Conservation (phyloP, 2,329 filamentous ascomycete species). For the Bisporella sp. region DNA sequence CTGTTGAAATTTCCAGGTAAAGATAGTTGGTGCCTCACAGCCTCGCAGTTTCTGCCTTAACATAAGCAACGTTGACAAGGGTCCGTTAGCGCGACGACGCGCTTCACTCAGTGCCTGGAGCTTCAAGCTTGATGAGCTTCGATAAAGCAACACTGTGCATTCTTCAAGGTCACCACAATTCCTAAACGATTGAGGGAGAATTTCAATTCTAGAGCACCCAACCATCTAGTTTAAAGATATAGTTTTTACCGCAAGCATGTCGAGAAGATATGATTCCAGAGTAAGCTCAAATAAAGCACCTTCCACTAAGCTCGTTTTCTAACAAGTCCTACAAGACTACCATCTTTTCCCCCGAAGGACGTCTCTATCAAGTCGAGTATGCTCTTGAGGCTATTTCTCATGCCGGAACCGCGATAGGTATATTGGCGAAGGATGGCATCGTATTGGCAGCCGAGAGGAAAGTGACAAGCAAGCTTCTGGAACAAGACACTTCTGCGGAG, state of each 20-base stretch:
- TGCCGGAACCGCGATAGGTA: constrained; percentile 92
- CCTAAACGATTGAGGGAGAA: constrained; percentile 5
- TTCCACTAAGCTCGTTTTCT: constrained; percentile 18
- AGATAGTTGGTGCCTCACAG: constrained; percentile 2
- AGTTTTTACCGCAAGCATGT: constrained; percentile 51
- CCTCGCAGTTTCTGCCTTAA: background rate
- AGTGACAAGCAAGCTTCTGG: constrained; percentile 96
- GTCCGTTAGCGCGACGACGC: background rate
- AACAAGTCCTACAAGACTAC: constrained; percentile 62
- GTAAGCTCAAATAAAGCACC: constrained; percentile 45
- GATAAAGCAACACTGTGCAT: no score
- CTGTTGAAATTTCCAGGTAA: constrained; percentile 2
- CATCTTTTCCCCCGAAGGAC: constrained; percentile 98
- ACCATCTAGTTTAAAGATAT: no score
- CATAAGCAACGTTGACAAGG: background rate
- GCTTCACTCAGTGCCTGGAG: constrained; percentile 20
- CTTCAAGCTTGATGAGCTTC: constrained; percentile 1
- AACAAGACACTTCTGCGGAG: constrained; percentile 99
- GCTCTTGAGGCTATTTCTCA: constrained; percentile 98
- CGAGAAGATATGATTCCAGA: constrained; percentile 94
- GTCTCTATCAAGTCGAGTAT: constrained; percentile 99
- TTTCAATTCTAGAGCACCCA: background rate
- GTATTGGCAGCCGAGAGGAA: constrained; percentile 97
- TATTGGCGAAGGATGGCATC: constrained; percentile 96
- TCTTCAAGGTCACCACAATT: no score